Evolutionary conservation across 768 basidiomycete species (phyloP).

Genomic region (Leccinellum luteum): DNA sequence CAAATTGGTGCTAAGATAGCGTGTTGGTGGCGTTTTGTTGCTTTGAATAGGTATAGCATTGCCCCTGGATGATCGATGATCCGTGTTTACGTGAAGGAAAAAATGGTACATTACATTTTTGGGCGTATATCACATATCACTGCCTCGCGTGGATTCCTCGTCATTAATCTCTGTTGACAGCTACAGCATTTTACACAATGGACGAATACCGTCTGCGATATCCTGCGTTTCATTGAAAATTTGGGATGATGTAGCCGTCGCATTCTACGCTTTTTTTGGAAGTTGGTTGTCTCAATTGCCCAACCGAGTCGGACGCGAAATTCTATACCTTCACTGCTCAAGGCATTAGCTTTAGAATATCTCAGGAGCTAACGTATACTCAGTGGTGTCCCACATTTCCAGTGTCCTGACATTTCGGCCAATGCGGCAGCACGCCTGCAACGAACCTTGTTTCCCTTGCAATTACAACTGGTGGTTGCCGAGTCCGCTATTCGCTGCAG

Average conservation of each 20-base stretch:
- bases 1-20: slow-evolving; percentile 11
- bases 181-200: slow-evolving; percentile 37
- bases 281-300: no score
- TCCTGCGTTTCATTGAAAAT: slow-evolving; percentile 28
- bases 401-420: no score
- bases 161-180: background rate
- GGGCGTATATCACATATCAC: slow-evolving; percentile 40
- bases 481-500: background rate
- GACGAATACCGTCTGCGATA: slow-evolving; percentile 35
- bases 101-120: slow-evolving; percentile 34
- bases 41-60: slow-evolving; percentile 24
- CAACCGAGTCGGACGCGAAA: no score
- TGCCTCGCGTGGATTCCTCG: background rate
- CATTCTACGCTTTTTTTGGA: no score
- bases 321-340: no score
- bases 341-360: no score
- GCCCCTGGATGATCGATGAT: background rate
- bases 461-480: background rate
- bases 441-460: background rate
- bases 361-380: no score
- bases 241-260: no score
- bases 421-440: background rate
- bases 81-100: background rate
- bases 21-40: slow-evolving; percentile 31
- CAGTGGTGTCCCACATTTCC: no score